Conservation (phyloP, 306 rosid genomes). For the Cucumis sativus region Cucumber_9930_V3 NC_026655.2:563501-564000, state of each 20-base stretch:
- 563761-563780: conserved; percentile 37
- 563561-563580: conserved; percentile 56
- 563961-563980: neutral
- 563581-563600: conserved; percentile 31
- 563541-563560: conserved; percentile 44
- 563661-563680: conserved; percentile 47
- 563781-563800: conserved; percentile 40
- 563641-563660: conserved; percentile 69
- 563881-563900: conserved; percentile 64
- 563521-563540: conserved; percentile 39
- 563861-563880: conserved; percentile 80
- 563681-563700: conserved; percentile 55
- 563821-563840: conserved; percentile 38
- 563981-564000: neutral
- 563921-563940: neutral
- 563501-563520: conserved; percentile 61
- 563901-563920: conserved; percentile 1
- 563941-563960: neutral
- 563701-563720: conserved; percentile 32
- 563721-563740: conserved; percentile 53
- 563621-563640: conserved; percentile 59
- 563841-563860: conserved; percentile 50
- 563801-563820: conserved; percentile 40
- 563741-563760: conserved; percentile 54
- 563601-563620: conserved; percentile 56